Conservation (phyloP, 371 early-diverging fungal genomes). For the Massospora cicadina region DNA sequence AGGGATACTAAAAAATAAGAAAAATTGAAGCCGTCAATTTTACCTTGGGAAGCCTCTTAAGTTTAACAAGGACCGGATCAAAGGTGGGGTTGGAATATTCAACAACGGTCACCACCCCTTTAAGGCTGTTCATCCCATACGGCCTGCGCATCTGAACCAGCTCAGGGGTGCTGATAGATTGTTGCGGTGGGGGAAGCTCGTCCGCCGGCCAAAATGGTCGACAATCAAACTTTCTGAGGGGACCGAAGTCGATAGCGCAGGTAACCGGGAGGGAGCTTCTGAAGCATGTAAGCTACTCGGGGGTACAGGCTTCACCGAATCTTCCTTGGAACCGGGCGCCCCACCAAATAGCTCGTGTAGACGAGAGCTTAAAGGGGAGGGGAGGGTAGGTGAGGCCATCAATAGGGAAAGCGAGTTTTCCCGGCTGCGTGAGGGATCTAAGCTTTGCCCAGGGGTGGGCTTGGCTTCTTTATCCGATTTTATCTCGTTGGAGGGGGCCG, state of each 20-base stretch:
- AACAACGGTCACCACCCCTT: neutral
- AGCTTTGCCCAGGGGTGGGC: neutral
- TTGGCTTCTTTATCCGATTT: neutral
- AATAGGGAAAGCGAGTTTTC: neutral
- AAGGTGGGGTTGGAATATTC: neutral
- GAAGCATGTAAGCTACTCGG: neutral
- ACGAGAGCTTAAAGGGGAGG: neutral
- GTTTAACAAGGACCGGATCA: slow-evolving; percentile 1
- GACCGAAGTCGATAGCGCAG: neutral
- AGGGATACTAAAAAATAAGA: neutral
- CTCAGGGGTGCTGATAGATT: neutral
- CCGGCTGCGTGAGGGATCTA: neutral
- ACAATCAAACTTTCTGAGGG: neutral
- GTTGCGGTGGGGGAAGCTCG: neutral
- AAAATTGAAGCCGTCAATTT: neutral
- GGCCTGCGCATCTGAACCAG: neutral
- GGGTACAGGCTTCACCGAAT: neutral
- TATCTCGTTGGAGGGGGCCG: neutral
- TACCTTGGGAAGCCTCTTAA: slow-evolving; percentile 6
- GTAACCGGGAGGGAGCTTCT: neutral
- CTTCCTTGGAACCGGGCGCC: neutral
- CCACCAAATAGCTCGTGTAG: neutral
- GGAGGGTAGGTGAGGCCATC: neutral
- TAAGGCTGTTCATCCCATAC: neutral
- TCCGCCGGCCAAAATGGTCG: neutral